A percentile compares a stretch with the other conserved stretches of the same genome.
These are phyloP conservation scores for Cryoendolithus antarcticus DNA, from an alignment of 2,329 filamentous ascomycete species.

Conservation along the genomic window DNA sequence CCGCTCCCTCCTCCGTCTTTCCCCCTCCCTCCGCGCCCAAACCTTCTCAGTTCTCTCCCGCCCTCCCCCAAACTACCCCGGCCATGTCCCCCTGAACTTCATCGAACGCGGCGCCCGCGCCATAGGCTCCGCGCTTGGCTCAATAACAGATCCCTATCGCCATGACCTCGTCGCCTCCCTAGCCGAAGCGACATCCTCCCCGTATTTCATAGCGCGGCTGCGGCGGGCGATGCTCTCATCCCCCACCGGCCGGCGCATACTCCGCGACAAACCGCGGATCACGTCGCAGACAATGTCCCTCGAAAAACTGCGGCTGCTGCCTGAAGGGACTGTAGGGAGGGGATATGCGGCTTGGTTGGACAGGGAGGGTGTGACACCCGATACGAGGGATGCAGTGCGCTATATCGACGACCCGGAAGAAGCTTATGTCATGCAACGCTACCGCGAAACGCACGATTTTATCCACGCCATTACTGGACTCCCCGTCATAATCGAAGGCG, in stretches of 20 bases:
- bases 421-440: conserved; percentile 97
- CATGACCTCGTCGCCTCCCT: conserved; percentile 86
- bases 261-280: conserved; percentile 79
- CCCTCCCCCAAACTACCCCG: conserved; percentile 75
- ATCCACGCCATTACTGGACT: conserved; percentile 90
- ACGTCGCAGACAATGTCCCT: conserved; percentile 61
- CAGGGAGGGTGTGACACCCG: conserved; percentile 81
- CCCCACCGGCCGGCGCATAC: conserved; percentile 76
- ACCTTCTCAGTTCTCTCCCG: conserved; percentile 74
- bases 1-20: conserved; percentile 14
- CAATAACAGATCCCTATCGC: conserved; percentile 62
- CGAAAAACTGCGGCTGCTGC: conserved; percentile 57
- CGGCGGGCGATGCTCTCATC: conserved; percentile 80
- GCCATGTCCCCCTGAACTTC: conserved; percentile 77
- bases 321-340: conserved; percentile 61
- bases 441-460: conserved; percentile 95
- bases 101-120: conserved; percentile 64
- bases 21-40: conserved; percentile 21
- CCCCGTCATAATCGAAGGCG: conserved; percentile 81
- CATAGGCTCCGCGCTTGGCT: conserved; percentile 47
- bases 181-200: conserved; percentile 88
- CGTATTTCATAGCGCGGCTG: conserved; percentile 87
- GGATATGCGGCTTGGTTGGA: conserved; percentile 88
- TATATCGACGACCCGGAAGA: conserved; percentile 94
- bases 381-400: conserved; percentile 68